phyloP scores from a whole-genome alignment of 495 filamentous ascomycete genomes.

The Amorphotheca resinae region DNA sequence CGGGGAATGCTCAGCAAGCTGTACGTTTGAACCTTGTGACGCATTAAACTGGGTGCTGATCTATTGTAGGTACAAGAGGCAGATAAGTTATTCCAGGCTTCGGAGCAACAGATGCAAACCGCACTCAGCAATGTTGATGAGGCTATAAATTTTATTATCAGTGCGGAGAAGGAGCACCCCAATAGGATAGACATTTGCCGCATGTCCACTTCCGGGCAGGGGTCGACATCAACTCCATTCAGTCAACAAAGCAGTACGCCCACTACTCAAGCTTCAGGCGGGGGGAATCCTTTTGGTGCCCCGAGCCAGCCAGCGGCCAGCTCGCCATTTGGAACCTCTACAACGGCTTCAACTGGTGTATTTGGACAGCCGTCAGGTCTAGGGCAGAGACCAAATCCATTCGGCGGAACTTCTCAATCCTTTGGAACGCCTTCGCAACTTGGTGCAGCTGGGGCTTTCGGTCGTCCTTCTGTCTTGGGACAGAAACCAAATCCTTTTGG shows the following conservation, averaged over 20 bases:
- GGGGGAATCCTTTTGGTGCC: slow-evolving; percentile 10
- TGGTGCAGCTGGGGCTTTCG: slow-evolving; percentile 7
- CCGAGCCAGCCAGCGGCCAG: slow-evolving; percentile 3
- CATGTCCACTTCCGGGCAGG: slow-evolving; percentile 13
- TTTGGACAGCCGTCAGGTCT: slow-evolving; percentile 15
- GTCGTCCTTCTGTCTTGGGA: slow-evolving; percentile 10
- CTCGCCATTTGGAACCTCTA: slow-evolving; percentile 3
- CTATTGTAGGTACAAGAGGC: slow-evolving; percentile 45
- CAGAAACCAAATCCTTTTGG: slow-evolving; percentile 16
- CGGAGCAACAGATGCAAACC: slow-evolving; percentile 55
- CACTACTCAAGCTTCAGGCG: background rate
- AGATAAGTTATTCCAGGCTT: slow-evolving; percentile 40
- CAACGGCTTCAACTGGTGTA: background rate
- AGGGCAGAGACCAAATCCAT: slow-evolving; percentile 14
- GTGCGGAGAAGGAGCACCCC: slow-evolving; percentile 59
- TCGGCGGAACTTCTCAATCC: slow-evolving; percentile 5
- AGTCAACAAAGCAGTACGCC: background rate
- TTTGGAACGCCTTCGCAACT: slow-evolving; percentile 8
- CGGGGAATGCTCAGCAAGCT: slow-evolving; percentile 51
- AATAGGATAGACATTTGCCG: slow-evolving; percentile 66
- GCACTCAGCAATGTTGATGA: slow-evolving; percentile 53
- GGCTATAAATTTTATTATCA: slow-evolving; percentile 59
- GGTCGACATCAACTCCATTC: slow-evolving; percentile 8
- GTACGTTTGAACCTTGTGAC: slow-evolving; percentile 25
- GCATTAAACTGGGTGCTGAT: slow-evolving; percentile 2